Evolutionary conservation across 352 stramenopile species (phyloP), one percentile per base, ranked within the genome.

Genomic region (Globisporangium mamillatum): DNA sequence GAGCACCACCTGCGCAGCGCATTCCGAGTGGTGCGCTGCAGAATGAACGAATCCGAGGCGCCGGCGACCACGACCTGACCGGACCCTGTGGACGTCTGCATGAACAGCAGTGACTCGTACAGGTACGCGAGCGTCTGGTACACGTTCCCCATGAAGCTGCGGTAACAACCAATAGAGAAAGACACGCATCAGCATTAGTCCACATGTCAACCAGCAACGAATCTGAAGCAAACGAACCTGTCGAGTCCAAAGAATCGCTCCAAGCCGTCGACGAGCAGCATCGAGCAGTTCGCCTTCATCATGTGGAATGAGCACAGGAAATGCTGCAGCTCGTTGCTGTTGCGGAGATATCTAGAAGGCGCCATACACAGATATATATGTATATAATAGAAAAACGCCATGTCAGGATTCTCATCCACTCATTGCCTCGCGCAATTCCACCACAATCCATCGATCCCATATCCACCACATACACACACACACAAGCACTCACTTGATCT

Each of bases 261-360:
- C 4, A 92, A 85, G 38, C 75, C 71, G 57, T 86, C 77, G 41
- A 92, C 64, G 25, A 92, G 63, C 64, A 92, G 66, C 38, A 90
- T 79, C 2, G 78, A 86, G 60, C 73, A 75, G 52, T 77, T 67
- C 20, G 77, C 69, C 32, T 72, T 74, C 64, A 82, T 68, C 44
- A 90, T 64, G 29, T 89, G 82, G 58, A 90, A 60, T 18, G 81
- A 89, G 50, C 79, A 90, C 22, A 86, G 20, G 62, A 88, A 90
- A 44, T 82, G 74, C 65, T 92, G 81, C 38, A 92, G 64, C 76
- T 89, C 79, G 6, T 60, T 66, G 53, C 57, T 76, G 16, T 52
- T 81, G 6, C 46, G 63, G 50, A 90, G 63, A 58, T 90, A 90
- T 46, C 80, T 86, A 44, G n/a, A 12, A 9, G 38, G 12, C 10